phyloP scores from a whole-genome alignment of 352 stramenopile species.

The Phytophthora colocasiae region DNA sequence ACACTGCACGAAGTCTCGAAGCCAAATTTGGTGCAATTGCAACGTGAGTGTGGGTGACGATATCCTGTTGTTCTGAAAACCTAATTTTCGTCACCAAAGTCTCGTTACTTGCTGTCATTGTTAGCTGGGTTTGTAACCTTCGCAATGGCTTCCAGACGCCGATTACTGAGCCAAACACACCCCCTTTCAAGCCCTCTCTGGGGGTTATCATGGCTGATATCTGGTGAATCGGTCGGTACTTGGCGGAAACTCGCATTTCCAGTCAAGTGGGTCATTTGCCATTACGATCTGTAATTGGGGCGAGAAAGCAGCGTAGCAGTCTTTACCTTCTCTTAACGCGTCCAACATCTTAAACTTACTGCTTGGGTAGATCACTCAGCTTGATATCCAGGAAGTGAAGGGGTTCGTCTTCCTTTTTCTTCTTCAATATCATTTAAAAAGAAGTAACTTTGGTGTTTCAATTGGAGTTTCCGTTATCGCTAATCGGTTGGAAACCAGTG shows the following conservation, averaged over 20 bases:
- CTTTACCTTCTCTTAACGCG: constrained; percentile 27
- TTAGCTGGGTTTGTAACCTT: background rate
- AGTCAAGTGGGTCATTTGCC: constrained; percentile 41
- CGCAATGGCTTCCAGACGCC: constrained; percentile 6
- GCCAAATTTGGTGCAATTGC: constrained; percentile 4
- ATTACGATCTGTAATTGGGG: constrained; percentile 50
- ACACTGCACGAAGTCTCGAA: constrained; percentile 23
- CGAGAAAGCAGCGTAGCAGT: constrained; percentile 54
- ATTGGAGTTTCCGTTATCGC: background rate
- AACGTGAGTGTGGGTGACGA: no score
- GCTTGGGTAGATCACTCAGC: constrained; percentile 10
- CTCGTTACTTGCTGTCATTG: no score
- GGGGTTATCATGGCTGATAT: no score
- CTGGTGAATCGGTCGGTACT: background rate
- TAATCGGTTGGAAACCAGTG: no score
- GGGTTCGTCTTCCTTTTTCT: background rate
- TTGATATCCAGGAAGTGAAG: background rate
- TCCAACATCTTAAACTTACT: constrained; percentile 40
- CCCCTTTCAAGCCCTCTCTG: background rate
- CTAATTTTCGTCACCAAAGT: no score
- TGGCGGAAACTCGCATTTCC: constrained; percentile 34
- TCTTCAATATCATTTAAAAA: constrained; percentile 2
- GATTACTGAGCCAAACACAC: constrained; percentile 22
- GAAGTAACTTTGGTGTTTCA: no score
- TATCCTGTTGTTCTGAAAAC: no score